Evolutionary conservation across 768 basidiomycete species (phyloP).

Genomic region (Goffeauzyma gilvescens): DNA sequence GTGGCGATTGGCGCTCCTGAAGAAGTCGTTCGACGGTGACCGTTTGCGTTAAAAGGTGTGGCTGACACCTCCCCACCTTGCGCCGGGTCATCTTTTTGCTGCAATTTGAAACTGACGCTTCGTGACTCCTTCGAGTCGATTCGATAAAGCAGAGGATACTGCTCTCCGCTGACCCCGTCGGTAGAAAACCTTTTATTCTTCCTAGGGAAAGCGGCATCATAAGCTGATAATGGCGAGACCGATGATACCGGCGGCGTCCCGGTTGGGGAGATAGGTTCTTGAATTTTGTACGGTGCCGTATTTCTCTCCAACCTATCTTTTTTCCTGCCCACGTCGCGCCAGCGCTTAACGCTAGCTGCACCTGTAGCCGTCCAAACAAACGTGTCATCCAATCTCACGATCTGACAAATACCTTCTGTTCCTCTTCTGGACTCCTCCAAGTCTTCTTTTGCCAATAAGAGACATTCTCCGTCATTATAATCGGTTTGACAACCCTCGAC

Average conservation of each 20-base stretch:
- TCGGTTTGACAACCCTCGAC: conserved; percentile 54
- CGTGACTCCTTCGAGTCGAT: conserved; percentile 16
- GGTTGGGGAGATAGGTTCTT: too few relatives aligned
- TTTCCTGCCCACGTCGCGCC: conserved; percentile 41
- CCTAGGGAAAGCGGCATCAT: too few relatives aligned
- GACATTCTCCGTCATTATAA: conserved; percentile 72
- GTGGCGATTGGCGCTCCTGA: conserved; percentile 22
- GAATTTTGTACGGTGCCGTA: too few relatives aligned
- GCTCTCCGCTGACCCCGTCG: too few relatives aligned
- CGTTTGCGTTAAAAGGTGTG: too few relatives aligned
- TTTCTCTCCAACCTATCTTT: conserved; percentile 13
- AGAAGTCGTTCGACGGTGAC: conserved; percentile 12
- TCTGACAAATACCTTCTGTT: conserved; percentile 60
- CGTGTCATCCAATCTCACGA: conserved; percentile 63
- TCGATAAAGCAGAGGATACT: conserved; percentile 1
- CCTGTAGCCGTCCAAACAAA: conserved; percentile 81
- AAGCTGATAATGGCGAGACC: too few relatives aligned
- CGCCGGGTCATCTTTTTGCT: too few relatives aligned
- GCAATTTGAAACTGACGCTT: conserved; percentile 23
- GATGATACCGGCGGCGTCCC: too few relatives aligned
- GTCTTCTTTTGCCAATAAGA: conserved; percentile 44
- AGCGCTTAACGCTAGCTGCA: conserved; percentile 59
- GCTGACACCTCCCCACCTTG: too few relatives aligned
- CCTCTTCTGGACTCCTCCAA: conserved; percentile 36
- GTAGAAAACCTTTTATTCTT: too few relatives aligned